Base-by-base conservation (phyloP, 257 asterid genomes). In the Primulina eburnea region DNA sequence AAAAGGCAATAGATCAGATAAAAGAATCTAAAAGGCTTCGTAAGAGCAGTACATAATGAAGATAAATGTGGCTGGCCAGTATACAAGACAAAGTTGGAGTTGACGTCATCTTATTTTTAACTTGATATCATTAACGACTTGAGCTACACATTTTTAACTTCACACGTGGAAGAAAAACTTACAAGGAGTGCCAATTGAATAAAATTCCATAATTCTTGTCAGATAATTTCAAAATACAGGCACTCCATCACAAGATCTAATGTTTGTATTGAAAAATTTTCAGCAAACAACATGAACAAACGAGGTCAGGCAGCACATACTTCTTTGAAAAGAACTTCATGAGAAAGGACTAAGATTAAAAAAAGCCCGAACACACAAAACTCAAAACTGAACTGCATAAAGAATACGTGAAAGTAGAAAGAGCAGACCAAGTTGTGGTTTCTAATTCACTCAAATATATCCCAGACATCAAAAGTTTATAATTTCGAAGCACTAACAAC, bases 401-500 rank as follows among this genome's bases (percentile, higher is more conserved):
- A 20, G 9, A 17, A 21, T 34, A 30, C 37, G 53, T 55, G 38
- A 73, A 11, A 6, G 17, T 21, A 14, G 40, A 33, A 35, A 33
- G 50, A 69, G 24, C 53, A 47, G 12, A 59, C 38, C n/a, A 29
- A 52, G 47, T 37, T 4, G 24, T 6, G 7, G 38, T n/a, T 21
- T 63, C 12, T 32, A 17, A 34, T 17, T 55, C 26, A 17, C 12
- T 62, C 14, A 29, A 30, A 30, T 20, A 53, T 29, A 68, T 57
- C 33, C 14, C 17, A 50, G 32, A 30, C 28, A 58, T 68, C 56
- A 64, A 67, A 66, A 21, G 12, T 67, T 8, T 32, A 35, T 57
- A 61, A 71, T 67, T 37, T 53, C 26, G 52, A 33, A 58, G 64
- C 60, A 73, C 62, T 37, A 62, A 65, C 67, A 65, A 37, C 55